A percentile compares a stretch with the other conserved stretches of the same genome.
phyloP scores from a whole-genome alignment of 345 rosid genomes.

The Cardamine chenopodiifolia region DNA sequence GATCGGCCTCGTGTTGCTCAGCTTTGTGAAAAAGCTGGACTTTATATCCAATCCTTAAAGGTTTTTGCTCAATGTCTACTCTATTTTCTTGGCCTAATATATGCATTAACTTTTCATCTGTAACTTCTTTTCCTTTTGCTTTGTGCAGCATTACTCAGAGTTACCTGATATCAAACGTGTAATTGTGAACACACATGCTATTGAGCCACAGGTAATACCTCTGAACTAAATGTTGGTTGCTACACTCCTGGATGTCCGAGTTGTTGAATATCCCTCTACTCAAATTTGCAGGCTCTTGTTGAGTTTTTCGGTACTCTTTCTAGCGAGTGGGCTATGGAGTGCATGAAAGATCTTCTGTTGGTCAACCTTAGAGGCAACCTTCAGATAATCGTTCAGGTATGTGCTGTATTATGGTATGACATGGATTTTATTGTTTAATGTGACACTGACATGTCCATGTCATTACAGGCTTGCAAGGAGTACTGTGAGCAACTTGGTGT shows the following conservation, averaged over 20 bases:
- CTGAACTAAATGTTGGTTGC: slow-evolving; percentile 17
- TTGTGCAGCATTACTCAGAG: slow-evolving; percentile 93
- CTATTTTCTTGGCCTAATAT: slow-evolving; percentile 11
- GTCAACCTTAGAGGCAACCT: slow-evolving; percentile 97
- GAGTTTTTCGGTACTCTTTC: slow-evolving; percentile 99
- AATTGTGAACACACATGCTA: slow-evolving; percentile 98
- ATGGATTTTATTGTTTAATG: slow-evolving; percentile 5
- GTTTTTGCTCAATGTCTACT: slow-evolving; percentile 46
- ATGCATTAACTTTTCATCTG: slow-evolving; percentile 13
- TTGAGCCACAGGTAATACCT: slow-evolving; percentile 91
- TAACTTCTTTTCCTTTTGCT: slow-evolving; percentile 34
- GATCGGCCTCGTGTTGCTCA: slow-evolving; percentile 98
- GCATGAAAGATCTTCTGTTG: slow-evolving; percentile 98
- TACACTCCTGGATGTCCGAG: slow-evolving; percentile 12
- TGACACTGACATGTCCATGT: slow-evolving; percentile 36
- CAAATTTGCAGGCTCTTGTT: slow-evolving; percentile 74
- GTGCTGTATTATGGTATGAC: slow-evolving; percentile 31
- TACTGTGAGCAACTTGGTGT: slow-evolving; percentile 98
- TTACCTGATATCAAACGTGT: slow-evolving; percentile 98
- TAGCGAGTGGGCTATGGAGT: slow-evolving; percentile 99
- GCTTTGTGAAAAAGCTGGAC: slow-evolving; percentile 99
- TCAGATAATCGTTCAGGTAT: slow-evolving; percentile 99
- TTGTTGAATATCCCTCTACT: slow-evolving; percentile 23
- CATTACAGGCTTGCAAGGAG: slow-evolving; percentile 91
- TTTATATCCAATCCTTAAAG: slow-evolving; percentile 84